A percentile compares a stretch with the other conserved stretches of the same genome.
Evolutionary conservation across 257 asterid genomes (phyloP).

Genomic region (Solanum sejunctum): DNA sequence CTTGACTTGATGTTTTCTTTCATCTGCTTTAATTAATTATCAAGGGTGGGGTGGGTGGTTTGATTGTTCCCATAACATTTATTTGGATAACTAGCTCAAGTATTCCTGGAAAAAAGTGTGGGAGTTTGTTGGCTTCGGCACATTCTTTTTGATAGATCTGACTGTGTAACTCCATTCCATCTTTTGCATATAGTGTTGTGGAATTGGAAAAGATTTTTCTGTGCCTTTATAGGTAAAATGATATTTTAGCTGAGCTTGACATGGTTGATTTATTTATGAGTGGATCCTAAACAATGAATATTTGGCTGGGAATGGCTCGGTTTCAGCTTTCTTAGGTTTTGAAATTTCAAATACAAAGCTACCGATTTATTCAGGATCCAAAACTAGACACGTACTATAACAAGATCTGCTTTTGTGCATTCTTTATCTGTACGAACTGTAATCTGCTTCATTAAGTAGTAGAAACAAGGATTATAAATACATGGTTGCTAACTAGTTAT

Average conservation of each 20-base stretch:
- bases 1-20: background rate
- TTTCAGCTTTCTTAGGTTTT: background rate
- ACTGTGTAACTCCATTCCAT: background rate
- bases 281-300: background rate
- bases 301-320: background rate
- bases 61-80: background rate
- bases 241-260: background rate
- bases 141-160: background rate
- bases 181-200: background rate
- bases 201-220: background rate
- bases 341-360: background rate
- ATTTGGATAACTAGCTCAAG: background rate
- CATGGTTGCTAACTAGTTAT: background rate
- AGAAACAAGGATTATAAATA: background rate
- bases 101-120: background rate
- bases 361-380: background rate
- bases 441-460: background rate
- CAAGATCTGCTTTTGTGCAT: background rate
- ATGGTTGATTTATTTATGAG: background rate
- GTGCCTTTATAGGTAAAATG: background rate
- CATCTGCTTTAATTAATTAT: background rate
- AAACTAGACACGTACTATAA: background rate
- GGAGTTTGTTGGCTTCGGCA: background rate
- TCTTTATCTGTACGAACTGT: background rate
- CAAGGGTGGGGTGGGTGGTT: background rate